Evolutionary conservation across 257 asterid species (phyloP), one percentile per base, ranked within the genome.

Genomic region (Scutellaria minor): DNA sequence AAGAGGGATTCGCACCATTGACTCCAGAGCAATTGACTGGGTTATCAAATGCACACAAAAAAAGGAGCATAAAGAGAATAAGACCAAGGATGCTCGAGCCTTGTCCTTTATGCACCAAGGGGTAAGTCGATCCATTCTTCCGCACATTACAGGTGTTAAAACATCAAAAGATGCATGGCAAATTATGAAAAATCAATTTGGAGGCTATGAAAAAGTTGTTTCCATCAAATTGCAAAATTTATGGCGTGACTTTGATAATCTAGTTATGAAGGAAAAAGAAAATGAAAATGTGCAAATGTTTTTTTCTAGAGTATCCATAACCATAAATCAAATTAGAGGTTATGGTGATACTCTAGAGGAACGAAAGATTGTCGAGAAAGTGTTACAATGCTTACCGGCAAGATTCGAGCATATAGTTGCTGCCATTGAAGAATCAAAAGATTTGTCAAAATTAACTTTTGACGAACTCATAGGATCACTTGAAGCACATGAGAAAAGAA

Each of bases 81-180:
- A 50, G 48, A 50, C 44, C 6, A 44, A 52, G 42, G 67, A 74
- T 74, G 78, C 73, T 42, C 10, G 12, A 45, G 72, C 59, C 66
- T 74, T 74, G 59, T 74, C 78, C 11, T 54, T 54, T 64, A 74
- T 54, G 72, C 67, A 74, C 66, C 73, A 54, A 65, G 66, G 72
- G 72, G 72, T 64, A 5, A 53, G 40, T 41, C 57, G 71, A 12
- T 73, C 71, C 5, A 63, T 62, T 2, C 47, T 73, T 39, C 55
- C 57, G 6, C 54, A 18, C 2, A 40, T 72, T 1, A 61, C 42
- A 3, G 11, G 15, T 35, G 27, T 37, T 0, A 20, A 40, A 20
- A 61, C 64, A 35, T 50, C 71, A 0, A 62, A 62, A 62, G 56
- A 63, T 15, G 64, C 71, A 1, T 72, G 64, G 46, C 22, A 40